Evolutionary conservation across 345 rosid species (phyloP).

Genomic region (Psidium guajava): DNA sequence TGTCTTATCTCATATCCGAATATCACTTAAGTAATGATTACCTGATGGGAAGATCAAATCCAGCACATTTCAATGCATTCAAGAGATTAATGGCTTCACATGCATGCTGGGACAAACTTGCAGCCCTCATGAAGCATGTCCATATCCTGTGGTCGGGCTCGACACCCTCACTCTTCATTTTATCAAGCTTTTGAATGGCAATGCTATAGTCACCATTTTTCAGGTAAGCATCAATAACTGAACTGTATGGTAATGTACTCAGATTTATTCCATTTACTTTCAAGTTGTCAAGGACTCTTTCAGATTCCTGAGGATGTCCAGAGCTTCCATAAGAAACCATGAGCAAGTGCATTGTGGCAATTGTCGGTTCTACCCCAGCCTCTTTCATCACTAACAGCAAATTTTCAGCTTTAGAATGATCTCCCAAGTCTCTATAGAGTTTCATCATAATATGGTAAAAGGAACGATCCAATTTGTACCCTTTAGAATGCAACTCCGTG

Average conservation of each 20-base stretch:
- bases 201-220: conserved; percentile 51
- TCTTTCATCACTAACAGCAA: conserved; percentile 62
- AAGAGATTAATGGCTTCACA: conserved; percentile 54
- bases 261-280: conserved; percentile 54
- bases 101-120: conserved; percentile 47
- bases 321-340: conserved; percentile 88
- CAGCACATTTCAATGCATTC: conserved; percentile 55
- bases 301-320: conserved; percentile 84
- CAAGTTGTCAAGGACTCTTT: conserved; percentile 60
- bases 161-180: conserved; percentile 68
- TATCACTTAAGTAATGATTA: conserved; percentile 9
- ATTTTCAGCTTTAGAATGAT: conserved; percentile 63
- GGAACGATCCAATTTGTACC: conserved; percentile 73
- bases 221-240: conserved; percentile 86
- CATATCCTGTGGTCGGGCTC: conserved; percentile 87
- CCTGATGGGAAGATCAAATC: conserved; percentile 86
- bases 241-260: conserved; percentile 66
- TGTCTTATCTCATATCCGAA: not conserved
- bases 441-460: conserved; percentile 93
- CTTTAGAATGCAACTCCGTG: conserved; percentile 48
- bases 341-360: conserved; percentile 93
- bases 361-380: conserved; percentile 67
- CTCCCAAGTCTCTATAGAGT: conserved; percentile 63
- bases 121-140: conserved; percentile 92
- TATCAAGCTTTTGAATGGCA: conserved; percentile 64